Base-by-base conservation (phyloP, 2,329 filamentous ascomycete species). In the Aspergillus sp. region DNA sequence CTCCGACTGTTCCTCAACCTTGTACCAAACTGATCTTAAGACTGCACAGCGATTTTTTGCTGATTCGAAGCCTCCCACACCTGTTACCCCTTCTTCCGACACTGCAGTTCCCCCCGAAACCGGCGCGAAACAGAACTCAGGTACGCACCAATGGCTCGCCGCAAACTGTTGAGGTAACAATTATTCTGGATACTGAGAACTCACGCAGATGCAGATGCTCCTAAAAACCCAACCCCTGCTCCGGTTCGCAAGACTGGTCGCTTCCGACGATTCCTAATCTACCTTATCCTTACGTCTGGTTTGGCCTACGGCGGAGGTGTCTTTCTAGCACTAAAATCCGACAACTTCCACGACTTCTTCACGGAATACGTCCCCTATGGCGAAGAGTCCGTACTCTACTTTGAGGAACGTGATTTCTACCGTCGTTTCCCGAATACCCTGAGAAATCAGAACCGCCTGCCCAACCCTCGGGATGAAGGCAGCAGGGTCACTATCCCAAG, bases 301-400 rank as follows among this genome's bases (percentile, higher is more conserved):
- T 76, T 96, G 45, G 87, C 89, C 40, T 99, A 96, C 69, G 90
- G 85, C 56, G 92, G 92, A 64, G 92, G 93, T 65, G 88, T 97
- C 55, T 96, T 90, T 82, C 95, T 96, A 76, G 93, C 95, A 55
- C 86, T 96, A 64, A 84, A 95, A 76, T 96, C 89, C 71, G 95
- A 99, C 81, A 96, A 91, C 78, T 99, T 98, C 84, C 93, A 99
- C 78, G 95, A 99, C 77, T 95, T 97, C 81, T 99, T 99, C 79
- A 98, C 93, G 68, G 93, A 97, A 78, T 99, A 93, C 75, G 79
- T 99, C 17, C 95, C 95, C 20, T 96, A 90, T 66, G 95, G 93
- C 69, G 95, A 99, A 78, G 91, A 96, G 73, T 89, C 89, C 17
- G 93, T 99, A 46, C 86, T 96, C 24, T 98, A 96, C 79, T 88